Conservation (phyloP, 441 rosid genomes). For the Capsella rubella region DNA sequence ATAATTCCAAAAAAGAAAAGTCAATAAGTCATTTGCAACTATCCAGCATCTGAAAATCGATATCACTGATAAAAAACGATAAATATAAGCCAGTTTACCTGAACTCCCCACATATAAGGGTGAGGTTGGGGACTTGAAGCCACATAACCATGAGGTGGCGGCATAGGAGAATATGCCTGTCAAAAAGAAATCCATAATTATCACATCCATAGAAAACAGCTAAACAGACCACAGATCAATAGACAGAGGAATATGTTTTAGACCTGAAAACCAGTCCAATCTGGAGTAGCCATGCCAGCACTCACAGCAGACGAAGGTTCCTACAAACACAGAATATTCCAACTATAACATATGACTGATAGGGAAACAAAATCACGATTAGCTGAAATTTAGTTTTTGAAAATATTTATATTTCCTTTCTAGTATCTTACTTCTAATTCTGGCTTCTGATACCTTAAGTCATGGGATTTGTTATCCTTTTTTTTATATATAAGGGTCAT, state of each 20-base stretch:
- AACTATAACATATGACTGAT: constrained; percentile 13
- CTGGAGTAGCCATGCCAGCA: constrained; percentile 73
- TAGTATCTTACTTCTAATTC: neutral
- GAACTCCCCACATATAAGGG: constrained; percentile 99
- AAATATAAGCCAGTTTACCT: constrained; percentile 54
- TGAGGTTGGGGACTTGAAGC: constrained; percentile 97
- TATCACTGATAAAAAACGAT: neutral
- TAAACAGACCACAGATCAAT: constrained; percentile 27
- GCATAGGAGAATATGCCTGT: constrained; percentile 95
- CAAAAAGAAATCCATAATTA: constrained; percentile 37
- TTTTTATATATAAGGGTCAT: neutral
- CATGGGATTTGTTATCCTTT: constrained; percentile 19
- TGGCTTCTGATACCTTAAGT: constrained; percentile 1
- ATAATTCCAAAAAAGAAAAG: neutral
- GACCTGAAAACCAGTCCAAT: constrained; percentile 98
- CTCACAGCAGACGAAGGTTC: constrained; percentile 68
- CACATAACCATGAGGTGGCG: constrained; percentile 91
- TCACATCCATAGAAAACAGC: constrained; percentile 22
- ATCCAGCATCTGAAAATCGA: constrained; percentile 10
- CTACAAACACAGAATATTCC: constrained; percentile 48
- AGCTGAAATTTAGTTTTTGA: constrained; percentile 7
- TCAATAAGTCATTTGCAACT: constrained; percentile 13
- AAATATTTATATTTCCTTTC: constrained; percentile 19
- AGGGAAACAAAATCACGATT: constrained; percentile 6
- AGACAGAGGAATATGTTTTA: constrained; percentile 18